phyloP scores from a whole-genome alignment of 2,329 filamentous ascomycete genomes.

The Fusarium guadeloupense region DNA sequence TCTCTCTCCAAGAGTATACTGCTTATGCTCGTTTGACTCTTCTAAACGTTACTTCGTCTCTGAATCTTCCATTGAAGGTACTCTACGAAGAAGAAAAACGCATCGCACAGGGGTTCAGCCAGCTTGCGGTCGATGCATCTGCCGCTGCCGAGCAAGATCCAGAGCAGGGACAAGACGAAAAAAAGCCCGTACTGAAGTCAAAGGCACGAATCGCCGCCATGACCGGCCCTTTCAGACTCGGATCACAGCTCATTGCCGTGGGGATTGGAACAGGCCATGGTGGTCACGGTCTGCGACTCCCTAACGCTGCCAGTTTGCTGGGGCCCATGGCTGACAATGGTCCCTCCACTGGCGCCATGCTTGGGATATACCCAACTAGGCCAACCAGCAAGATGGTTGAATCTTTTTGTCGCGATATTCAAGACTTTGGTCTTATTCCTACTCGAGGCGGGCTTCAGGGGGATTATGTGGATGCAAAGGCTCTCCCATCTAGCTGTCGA shows the following conservation, averaged over 20 bases:
- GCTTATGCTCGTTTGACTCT: conserved; percentile 78
- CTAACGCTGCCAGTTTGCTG: conserved; percentile 79
- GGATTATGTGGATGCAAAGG: conserved; percentile 59
- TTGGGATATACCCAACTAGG: conserved; percentile 88
- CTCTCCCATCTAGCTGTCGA: conserved; percentile 66
- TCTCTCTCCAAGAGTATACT: conserved; percentile 81
- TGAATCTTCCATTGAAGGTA: conserved; percentile 71
- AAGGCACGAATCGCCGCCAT: conserved; percentile 63
- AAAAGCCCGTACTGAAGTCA: conserved; percentile 73
- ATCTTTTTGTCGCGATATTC: conserved; percentile 83
- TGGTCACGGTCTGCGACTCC: conserved; percentile 77
- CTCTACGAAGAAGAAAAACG: conserved; percentile 78
- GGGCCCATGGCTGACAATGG: conserved; percentile 83
- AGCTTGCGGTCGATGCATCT: conserved; percentile 68
- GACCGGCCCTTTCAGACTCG: conserved; percentile 68
- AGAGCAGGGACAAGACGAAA: conserved; percentile 63
- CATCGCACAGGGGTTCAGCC: conserved; percentile 77
- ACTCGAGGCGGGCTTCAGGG: conserved; percentile 61
- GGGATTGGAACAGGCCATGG: conserved; percentile 83
- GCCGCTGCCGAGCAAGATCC: conserved; percentile 44
- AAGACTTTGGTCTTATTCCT: conserved; percentile 88
- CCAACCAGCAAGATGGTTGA: conserved; percentile 91
- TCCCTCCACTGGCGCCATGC: conserved; percentile 82
- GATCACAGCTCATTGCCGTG: conserved; percentile 78
- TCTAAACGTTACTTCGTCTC: conserved; percentile 73